Conservation (phyloP, 2,329 filamentous ascomycete species). For the Magnaporthales sp. region DNA sequence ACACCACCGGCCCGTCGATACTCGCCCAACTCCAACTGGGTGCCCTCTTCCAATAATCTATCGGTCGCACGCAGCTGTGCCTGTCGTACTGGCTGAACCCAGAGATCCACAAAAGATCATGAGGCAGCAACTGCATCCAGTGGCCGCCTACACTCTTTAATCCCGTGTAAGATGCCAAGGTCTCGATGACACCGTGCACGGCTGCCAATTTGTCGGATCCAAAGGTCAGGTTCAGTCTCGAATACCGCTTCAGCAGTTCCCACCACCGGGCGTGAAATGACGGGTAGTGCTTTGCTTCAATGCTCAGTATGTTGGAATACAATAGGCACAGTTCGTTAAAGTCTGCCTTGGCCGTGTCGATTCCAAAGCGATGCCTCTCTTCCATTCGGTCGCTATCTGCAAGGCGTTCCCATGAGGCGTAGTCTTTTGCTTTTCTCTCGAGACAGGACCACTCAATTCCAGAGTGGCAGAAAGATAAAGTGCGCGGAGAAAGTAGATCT, state of each 20-base stretch:
- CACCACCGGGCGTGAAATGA: neutral
- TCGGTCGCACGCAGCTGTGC: neutral
- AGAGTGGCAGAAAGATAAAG: neutral
- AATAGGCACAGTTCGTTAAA: neutral
- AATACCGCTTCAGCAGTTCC: neutral
- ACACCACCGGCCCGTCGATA: neutral
- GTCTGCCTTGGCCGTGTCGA: neutral
- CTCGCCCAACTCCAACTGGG: slow-evolving; percentile 1
- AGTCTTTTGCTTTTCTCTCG: neutral
- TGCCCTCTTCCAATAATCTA: neutral
- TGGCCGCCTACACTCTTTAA: neutral
- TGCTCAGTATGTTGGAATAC: neutral
- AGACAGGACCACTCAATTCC: neutral
- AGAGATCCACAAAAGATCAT: neutral
- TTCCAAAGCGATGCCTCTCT: neutral
- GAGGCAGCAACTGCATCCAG: neutral
- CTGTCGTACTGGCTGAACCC: neutral
- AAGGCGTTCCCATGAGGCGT: neutral
- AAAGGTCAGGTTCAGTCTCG: neutral
- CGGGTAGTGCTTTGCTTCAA: neutral
- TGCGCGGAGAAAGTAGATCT: neutral
- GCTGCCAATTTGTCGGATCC: neutral
- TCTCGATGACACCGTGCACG: neutral
- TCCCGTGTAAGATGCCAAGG: neutral
- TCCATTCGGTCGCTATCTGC: neutral